Conservation (phyloP, 2,329 filamentous ascomycete species). For the Aspergillus fumigatiaffinis region DNA sequence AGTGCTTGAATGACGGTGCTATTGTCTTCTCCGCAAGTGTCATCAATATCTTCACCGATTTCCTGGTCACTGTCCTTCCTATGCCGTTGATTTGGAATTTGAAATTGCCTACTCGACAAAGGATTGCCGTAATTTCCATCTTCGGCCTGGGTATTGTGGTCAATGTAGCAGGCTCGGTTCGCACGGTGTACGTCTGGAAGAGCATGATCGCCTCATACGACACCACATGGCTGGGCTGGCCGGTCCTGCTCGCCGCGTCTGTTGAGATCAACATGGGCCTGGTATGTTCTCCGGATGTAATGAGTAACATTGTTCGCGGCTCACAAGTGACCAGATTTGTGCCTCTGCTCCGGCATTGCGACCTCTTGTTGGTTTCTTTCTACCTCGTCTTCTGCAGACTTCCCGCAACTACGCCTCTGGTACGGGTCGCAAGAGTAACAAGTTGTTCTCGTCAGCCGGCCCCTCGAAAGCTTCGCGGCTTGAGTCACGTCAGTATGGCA, state of each 20-base stretch:
- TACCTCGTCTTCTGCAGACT: slow-evolving; percentile 29
- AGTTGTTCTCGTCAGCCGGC: slow-evolving; percentile 19
- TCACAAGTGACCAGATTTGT: slow-evolving; percentile 26
- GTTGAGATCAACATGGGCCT: slow-evolving; percentile 35
- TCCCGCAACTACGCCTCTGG: slow-evolving; percentile 19
- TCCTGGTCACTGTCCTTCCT: slow-evolving; percentile 33
- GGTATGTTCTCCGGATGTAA: slow-evolving; percentile 20
- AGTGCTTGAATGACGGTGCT: slow-evolving; percentile 26
- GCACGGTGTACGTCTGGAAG: slow-evolving; percentile 34
- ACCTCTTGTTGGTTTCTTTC: slow-evolving; percentile 30
- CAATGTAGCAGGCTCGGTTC: slow-evolving; percentile 31
- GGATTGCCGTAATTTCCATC: slow-evolving; percentile 35
- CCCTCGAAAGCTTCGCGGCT: slow-evolving; percentile 18
- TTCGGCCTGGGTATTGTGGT: slow-evolving; percentile 37
- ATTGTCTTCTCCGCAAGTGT: slow-evolving; percentile 34
- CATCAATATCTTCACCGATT: slow-evolving; percentile 37
- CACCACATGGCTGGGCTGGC: slow-evolving; percentile 34
- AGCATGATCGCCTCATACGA: slow-evolving; percentile 31
- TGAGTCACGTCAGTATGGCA: slow-evolving; percentile 11
- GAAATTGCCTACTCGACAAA: slow-evolving; percentile 33
- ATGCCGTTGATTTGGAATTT: slow-evolving; percentile 41
- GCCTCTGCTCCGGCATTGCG: slow-evolving; percentile 35
- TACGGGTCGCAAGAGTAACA: slow-evolving; percentile 16
- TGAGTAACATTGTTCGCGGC: neutral
- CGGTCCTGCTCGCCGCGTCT: slow-evolving; percentile 26